Evolutionary conservation across 1,284 basidiomycete species (phyloP), one percentile per base, ranked within the genome.

Genomic region (Ustilago tritici): DNA sequence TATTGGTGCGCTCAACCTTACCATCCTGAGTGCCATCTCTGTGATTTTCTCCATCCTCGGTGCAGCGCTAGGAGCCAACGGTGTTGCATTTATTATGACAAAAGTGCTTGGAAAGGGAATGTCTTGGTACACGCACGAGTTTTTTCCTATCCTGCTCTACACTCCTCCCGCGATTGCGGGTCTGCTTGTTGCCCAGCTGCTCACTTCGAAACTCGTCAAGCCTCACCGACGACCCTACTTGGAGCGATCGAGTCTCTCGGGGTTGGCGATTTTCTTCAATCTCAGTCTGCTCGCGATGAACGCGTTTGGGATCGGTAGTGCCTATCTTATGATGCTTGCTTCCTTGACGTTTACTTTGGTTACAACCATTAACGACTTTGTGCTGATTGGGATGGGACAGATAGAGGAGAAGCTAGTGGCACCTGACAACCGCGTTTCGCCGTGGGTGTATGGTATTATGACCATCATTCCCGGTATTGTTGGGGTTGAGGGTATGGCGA

Each of bases 91-190:
- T 1, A 71, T 93, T 23, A 93, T 98, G 91, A 86, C 88, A 15
- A 84, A 86, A 17, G 89, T 91, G 0, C 85, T 94, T n/a, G 89
- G 90, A 11, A 92, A 90, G 84, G 89, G 85, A 69, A 85, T 86
- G 69, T 84, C 82, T 46, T 88, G 87, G 86, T 88, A 82, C 57
- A 88, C 90, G 12, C 90, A 90, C 67, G 93, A 95, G 77, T 89
- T 91, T 73, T 90, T 91, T 4, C 90, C 91, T 10, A 79, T 95
- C 5, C 82, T 90, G 12, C 87, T 97, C n/a, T 98, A 94, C 83
- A 92, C 89, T 2, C 93, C 94, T 32, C 89, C 93, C 0, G 91
- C 79, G 15, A 15, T 85, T 8, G 78, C 90, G 7, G 90, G 90
- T 0, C 86, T 92, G 7, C 90, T 92, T 79, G 88, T 89, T 14